Conservation (phyloP, 768 basidiomycete genomes). For the Lactifluus pinguis region DNA sequence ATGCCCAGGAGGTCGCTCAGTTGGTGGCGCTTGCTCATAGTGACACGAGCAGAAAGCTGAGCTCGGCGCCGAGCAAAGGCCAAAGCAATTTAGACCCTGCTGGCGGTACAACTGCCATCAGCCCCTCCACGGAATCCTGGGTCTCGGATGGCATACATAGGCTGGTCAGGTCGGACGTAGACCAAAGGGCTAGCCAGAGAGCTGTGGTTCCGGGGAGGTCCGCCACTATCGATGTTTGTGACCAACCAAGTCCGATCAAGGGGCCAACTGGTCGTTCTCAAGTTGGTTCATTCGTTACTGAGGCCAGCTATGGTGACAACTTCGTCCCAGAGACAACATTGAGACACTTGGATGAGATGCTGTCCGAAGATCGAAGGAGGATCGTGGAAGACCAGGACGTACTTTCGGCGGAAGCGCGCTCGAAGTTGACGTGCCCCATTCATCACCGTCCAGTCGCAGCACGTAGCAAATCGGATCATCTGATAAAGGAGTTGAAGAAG, state of each 20-base stretch:
- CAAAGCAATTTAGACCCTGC: neutral
- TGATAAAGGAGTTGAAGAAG: neutral
- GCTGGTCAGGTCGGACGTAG: neutral
- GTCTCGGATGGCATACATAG: neutral
- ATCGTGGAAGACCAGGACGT: neutral
- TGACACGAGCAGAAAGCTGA: neutral
- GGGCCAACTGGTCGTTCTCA: neutral
- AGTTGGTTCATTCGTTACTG: neutral
- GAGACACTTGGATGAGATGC: constrained; percentile 1
- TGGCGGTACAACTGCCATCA: neutral
- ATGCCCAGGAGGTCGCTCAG: constrained; percentile 1
- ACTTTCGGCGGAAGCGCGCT: neutral
- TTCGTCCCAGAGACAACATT: neutral
- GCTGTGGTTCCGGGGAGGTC: neutral
- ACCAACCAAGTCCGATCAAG: neutral
- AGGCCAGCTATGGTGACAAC: neutral
- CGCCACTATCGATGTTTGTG: neutral
- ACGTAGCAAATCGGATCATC: neutral
- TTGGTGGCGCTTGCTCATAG: constrained; percentile 1
- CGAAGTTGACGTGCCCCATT: neutral
- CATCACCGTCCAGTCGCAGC: neutral
- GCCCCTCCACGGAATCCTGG: too few species aligned
- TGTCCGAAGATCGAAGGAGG: constrained; percentile 1
- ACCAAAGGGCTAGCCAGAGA: neutral
- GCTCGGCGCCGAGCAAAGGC: neutral